These are phyloP conservation scores for Xylariales sp. DNA, from an alignment of 2,329 filamentous ascomycete genomes.

Conservation along the genomic window DNA sequence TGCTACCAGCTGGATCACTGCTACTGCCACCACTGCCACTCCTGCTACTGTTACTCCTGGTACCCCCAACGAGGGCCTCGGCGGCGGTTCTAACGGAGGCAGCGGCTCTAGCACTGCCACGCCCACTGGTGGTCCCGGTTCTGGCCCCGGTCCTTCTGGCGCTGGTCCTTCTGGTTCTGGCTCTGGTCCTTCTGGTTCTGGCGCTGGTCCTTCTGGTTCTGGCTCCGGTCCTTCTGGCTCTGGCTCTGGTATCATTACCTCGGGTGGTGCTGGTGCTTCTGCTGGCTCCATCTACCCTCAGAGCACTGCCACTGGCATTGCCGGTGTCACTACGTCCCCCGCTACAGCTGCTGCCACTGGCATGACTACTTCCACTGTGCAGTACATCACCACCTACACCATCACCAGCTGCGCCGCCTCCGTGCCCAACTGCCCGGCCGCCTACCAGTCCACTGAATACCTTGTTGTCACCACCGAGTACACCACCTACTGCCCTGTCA, in stretches of 20 bases:
- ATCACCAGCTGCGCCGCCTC: slow-evolving; percentile 31
- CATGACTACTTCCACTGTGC: slow-evolving; percentile 17
- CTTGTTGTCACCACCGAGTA: slow-evolving; percentile 24
- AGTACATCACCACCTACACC: slow-evolving; percentile 19
- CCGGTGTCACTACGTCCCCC: slow-evolving; percentile 1
- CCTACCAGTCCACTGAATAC: slow-evolving; percentile 27
- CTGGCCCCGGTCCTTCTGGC: not conserved
- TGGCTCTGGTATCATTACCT: not conserved
- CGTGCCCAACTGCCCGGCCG: slow-evolving; percentile 34
- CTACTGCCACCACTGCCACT: not conserved
- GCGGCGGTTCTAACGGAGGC: too few species aligned
- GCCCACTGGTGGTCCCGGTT: not conserved
- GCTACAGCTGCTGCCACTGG: slow-evolving; percentile 7
- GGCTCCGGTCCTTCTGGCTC: slow-evolving; percentile 5
- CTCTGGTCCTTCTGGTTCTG: not conserved
- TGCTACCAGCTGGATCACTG: not conserved
- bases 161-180: slow-evolving; percentile 6
- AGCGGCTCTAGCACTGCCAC: slow-evolving; percentile 1
- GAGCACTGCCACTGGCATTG: slow-evolving; percentile 10
- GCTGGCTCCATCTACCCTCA: slow-evolving; percentile 2
- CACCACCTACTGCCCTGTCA: slow-evolving; percentile 24
- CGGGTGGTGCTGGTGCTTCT: not conserved
- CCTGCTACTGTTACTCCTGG: slow-evolving; percentile 3
- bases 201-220: slow-evolving; percentile 5
- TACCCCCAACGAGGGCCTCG: too few species aligned